A percentile compares a stretch with the other conserved stretches of the same genome.
Evolutionary conservation across 768 basidiomycete genomes (phyloP).

Genomic region (Lactifluus subvellereus): DNA sequence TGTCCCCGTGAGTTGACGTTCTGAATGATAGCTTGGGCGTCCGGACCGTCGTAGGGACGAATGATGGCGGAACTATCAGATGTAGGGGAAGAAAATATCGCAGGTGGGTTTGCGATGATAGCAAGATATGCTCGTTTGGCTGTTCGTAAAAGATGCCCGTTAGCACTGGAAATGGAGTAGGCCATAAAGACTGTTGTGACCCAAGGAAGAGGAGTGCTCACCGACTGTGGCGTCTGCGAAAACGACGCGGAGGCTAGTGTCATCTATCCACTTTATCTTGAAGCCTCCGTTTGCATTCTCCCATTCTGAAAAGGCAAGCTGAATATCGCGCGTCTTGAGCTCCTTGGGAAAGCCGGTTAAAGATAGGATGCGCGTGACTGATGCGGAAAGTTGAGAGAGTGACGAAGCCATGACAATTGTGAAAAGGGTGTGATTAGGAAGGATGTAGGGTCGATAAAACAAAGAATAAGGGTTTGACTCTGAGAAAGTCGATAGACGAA

Average conservation of each 20-base stretch:
- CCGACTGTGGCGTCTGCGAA: constrained; percentile 87
- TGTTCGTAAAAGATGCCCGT: constrained; percentile 31
- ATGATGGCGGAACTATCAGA: constrained; percentile 56
- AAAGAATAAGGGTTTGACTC: not conserved
- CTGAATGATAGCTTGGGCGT: constrained; percentile 82
- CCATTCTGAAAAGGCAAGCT: constrained; percentile 84
- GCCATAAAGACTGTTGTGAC: constrained; percentile 7
- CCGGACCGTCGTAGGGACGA: constrained; percentile 89
- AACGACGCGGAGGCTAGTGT: constrained; percentile 91
- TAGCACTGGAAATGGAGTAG: constrained; percentile 3
- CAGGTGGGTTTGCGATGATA: constrained; percentile 76
- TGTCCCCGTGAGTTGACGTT: constrained; percentile 68
- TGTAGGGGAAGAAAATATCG: constrained; percentile 54
- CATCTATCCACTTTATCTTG: constrained; percentile 99
- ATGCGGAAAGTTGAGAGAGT: constrained; percentile 81
- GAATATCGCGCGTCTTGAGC: constrained; percentile 97
- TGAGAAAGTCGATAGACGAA: constrained; percentile 17
- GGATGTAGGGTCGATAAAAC: constrained; percentile 10
- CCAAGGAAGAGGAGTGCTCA: constrained; percentile 40
- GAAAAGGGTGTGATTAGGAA: constrained; percentile 17
- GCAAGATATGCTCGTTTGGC: constrained; percentile 95
- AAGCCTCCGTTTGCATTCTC: constrained; percentile 84
- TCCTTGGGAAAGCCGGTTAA: constrained; percentile 91
- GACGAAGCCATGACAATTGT: constrained; percentile 55
- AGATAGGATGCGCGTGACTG: constrained; percentile 91